These are phyloP conservation scores for Pisolithus thermaeus DNA, from an alignment of 1,284 basidiomycete species.

Conservation along the genomic window DNA sequence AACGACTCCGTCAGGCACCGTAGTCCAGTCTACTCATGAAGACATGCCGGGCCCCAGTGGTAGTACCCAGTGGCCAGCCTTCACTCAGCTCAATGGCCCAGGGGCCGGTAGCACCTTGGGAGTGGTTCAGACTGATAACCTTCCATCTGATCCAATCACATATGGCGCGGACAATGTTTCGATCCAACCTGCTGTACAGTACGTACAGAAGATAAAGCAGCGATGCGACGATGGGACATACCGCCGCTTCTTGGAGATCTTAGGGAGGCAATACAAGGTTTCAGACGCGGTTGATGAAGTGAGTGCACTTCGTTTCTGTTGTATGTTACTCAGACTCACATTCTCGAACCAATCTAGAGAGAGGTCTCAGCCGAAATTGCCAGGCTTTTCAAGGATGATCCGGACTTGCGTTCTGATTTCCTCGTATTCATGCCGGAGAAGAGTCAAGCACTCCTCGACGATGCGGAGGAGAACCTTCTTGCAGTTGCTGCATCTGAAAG, in stretches of 20 bases:
- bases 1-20: slow-evolving; percentile 70
- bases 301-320: slow-evolving; percentile 32
- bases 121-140: slow-evolving; percentile 6
- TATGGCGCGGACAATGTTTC: slow-evolving; percentile 35
- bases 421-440: slow-evolving; percentile 85
- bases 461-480: slow-evolving; percentile 28
- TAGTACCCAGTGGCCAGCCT: slow-evolving; percentile 6
- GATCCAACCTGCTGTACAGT: slow-evolving; percentile 80
- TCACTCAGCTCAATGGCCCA: slow-evolving; percentile 12
- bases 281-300: slow-evolving; percentile 65
- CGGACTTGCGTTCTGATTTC: slow-evolving; percentile 88
- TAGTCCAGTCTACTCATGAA: slow-evolving; percentile 42
- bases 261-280: slow-evolving; percentile 55
- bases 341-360: slow-evolving; percentile 41
- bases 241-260: slow-evolving; percentile 89
- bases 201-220: slow-evolving; percentile 96
- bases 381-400: slow-evolving; percentile 80
- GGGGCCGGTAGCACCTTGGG: not conserved
- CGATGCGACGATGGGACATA: slow-evolving; percentile 93
- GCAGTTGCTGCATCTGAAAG: slow-evolving; percentile 21
- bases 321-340: slow-evolving; percentile 36
- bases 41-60: slow-evolving; percentile 22
- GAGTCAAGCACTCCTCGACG: slow-evolving; percentile 44
- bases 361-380: slow-evolving; percentile 86
- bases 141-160: slow-evolving; percentile 17